Conservation (phyloP, 306 rosid genomes). For the Pyrus bretschneideri region DNA sequence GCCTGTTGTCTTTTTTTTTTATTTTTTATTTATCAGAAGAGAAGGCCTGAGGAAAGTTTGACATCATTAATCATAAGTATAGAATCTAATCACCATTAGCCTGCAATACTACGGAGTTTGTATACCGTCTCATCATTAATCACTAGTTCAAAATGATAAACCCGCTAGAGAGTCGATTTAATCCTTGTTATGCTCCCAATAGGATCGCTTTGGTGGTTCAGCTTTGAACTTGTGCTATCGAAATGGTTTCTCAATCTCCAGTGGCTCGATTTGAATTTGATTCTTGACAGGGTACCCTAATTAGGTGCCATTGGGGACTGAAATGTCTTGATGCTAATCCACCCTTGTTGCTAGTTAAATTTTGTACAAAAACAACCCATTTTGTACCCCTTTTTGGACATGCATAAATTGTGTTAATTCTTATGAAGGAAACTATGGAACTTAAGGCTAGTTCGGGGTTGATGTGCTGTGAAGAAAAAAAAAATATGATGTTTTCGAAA, state of each 20-base stretch:
- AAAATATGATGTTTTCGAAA: no score
- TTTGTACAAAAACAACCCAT: background rate
- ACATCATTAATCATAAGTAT: slow-evolving; percentile 22
- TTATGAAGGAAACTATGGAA: no score
- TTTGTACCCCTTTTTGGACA: no score
- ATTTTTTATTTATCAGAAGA: background rate
- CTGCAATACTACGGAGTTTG: slow-evolving; percentile 1
- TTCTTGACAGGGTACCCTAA: background rate
- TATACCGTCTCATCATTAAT: no score
- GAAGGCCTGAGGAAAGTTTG: slow-evolving; percentile 31
- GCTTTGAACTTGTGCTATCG: background rate
- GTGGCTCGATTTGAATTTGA: background rate
- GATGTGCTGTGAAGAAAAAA: no score
- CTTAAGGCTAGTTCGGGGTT: no score
- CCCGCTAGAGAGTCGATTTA: background rate
- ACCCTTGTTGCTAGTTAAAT: no score
- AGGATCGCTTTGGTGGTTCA: background rate
- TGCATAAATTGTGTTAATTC: no score
- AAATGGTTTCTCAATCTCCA: background rate
- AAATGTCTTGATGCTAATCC: no score
- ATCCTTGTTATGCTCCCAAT: background rate
- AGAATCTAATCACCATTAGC: background rate
- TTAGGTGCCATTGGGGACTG: background rate
- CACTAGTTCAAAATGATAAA: no score
- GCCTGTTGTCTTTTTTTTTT: background rate